These are phyloP conservation scores for Alternaria solani DNA, from an alignment of 2,329 filamentous ascomycete species.

Conservation along the genomic window DNA sequence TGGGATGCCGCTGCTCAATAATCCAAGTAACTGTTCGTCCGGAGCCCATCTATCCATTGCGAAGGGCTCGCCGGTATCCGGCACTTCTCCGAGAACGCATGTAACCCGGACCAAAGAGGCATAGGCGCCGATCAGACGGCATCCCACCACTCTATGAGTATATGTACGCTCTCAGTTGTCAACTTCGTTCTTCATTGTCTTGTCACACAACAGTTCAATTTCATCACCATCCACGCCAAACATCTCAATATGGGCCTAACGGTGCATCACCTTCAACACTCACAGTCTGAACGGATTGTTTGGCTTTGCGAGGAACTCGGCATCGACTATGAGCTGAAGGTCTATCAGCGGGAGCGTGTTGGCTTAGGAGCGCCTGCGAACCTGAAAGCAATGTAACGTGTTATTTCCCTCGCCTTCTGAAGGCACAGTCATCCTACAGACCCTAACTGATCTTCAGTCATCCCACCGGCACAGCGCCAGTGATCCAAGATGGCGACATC, in stretches of 20 bases:
- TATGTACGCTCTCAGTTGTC: not conserved
- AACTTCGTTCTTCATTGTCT: not conserved
- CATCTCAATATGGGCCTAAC: conserved; percentile 27
- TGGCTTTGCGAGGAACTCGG: conserved; percentile 70
- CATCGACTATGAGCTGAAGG: conserved; percentile 57
- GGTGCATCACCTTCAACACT: conserved; percentile 46
- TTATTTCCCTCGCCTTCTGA: not conserved
- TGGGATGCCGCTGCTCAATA: too few relatives aligned
- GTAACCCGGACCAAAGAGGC: not conserved
- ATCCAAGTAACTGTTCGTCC: not conserved
- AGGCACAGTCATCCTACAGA: not conserved
- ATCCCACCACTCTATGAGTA: not conserved
- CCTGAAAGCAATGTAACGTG: conserved; percentile 13
- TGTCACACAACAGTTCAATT: not conserved
- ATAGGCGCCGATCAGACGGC: not conserved
- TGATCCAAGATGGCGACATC: conserved; percentile 62
- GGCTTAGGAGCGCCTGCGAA: conserved; percentile 46
- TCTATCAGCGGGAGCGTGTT: conserved; percentile 55
- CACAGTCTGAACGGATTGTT: conserved; percentile 68
- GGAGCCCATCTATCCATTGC: too few relatives aligned
- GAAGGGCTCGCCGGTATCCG: not conserved
- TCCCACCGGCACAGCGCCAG: conserved; percentile 62
- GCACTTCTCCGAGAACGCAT: not conserved
- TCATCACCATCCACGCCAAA: not conserved
- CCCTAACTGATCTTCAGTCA: conserved; percentile 8